These are phyloP conservation scores for Macrotyloma uniflorum DNA, from an alignment of 306 rosid species.

Conservation along the genomic window DNA sequence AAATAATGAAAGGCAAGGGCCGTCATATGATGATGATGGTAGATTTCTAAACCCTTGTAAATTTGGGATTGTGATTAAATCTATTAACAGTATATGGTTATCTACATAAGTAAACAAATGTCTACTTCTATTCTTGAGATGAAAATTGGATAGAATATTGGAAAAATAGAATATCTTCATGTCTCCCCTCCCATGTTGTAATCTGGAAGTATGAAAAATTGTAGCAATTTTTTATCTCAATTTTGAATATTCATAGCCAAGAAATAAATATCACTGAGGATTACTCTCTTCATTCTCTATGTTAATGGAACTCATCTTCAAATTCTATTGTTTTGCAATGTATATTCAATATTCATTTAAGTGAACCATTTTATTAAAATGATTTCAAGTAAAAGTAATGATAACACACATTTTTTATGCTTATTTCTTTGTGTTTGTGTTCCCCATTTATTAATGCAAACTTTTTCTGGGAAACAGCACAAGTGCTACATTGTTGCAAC, in stretches of 20 bases:
- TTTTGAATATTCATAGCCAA: constrained; percentile 4
- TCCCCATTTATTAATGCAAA: constrained; percentile 5
- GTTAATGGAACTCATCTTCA: not conserved
- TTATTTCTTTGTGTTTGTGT: constrained; percentile 20
- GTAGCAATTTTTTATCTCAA: not conserved
- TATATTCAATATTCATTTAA: constrained; percentile 5
- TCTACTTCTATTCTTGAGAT: not conserved
- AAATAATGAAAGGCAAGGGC: too few species aligned
- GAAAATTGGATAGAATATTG: not conserved
- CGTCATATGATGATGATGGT: not conserved
- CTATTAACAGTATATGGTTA: not conserved
- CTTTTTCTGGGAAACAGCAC: constrained; percentile 58
- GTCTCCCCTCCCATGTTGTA: not conserved
- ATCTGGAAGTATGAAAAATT: not conserved
- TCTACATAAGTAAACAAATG: constrained; percentile 3
- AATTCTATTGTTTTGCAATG: too few species aligned
- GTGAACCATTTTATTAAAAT: constrained; percentile 4
- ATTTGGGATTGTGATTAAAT: constrained; percentile 13
- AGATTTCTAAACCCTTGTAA: not conserved
- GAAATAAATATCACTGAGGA: constrained; percentile 5
- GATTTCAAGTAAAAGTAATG: not conserved
- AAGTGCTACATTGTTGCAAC: constrained; percentile 94
- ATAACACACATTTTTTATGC: not conserved
- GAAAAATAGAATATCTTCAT: not conserved
- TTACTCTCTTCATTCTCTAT: constrained; percentile 7